Conservation (phyloP, 1,139 yeast species). For the Starmera stellimalicola region DNA sequence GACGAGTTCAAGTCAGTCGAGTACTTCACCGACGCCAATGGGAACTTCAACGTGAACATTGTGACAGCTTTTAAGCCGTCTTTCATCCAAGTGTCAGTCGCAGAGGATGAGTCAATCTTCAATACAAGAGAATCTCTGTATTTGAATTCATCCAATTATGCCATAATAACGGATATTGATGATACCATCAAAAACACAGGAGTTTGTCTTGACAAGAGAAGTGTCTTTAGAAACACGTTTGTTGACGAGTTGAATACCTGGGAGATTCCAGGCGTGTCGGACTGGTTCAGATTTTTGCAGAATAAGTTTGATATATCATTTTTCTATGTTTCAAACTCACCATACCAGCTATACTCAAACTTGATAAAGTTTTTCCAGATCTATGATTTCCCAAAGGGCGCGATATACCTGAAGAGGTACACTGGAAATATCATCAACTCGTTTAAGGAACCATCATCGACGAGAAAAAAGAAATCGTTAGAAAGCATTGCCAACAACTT, state of each 20-base stretch:
- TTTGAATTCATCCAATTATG: constrained; percentile 44
- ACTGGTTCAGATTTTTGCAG: constrained; percentile 51
- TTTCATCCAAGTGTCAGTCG: constrained; percentile 33
- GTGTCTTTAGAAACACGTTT: constrained; percentile 68
- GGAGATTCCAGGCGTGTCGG: constrained; percentile 62
- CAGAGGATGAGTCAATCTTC: constrained; percentile 35
- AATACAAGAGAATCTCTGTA: constrained; percentile 35
- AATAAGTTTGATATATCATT: constrained; percentile 41
- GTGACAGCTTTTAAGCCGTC: constrained; percentile 48
- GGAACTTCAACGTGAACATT: constrained; percentile 44
- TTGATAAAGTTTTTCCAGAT: constrained; percentile 49
- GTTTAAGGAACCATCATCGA: constrained; percentile 78
- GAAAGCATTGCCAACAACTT: constrained; percentile 62
- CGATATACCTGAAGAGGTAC: constrained; percentile 81
- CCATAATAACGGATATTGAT: constrained; percentile 85
- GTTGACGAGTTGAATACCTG: constrained; percentile 56
- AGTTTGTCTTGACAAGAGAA: constrained; percentile 78
- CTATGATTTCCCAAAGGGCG: constrained; percentile 53
- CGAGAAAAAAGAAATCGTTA: constrained; percentile 63
- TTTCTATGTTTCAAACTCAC: constrained; percentile 93
- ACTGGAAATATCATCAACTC: constrained; percentile 70
- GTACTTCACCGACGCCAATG: constrained; percentile 46
- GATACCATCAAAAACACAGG: constrained; percentile 91
- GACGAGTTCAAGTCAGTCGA: constrained; percentile 21
- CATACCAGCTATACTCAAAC: constrained; percentile 75